A percentile compares a stretch with the other conserved stretches of the same genome.
These are phyloP conservation scores for Amauroascus niger DNA, from an alignment of 2,329 filamentous ascomycete species.

Conservation along the genomic window DNA sequence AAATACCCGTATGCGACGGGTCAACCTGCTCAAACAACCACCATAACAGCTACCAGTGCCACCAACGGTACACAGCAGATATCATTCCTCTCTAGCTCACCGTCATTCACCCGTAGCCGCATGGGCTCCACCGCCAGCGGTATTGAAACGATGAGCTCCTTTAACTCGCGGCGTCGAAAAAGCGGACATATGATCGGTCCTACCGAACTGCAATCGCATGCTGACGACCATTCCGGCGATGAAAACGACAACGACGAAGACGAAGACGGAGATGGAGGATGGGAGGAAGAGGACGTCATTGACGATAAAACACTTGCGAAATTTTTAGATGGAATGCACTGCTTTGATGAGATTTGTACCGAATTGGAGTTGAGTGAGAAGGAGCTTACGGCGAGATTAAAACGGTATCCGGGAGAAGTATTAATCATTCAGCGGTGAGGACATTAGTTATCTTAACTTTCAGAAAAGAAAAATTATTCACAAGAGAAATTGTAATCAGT, in stretches of 20 bases:
- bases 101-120: conserved; percentile 9
- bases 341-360: conserved; percentile 44
- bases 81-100: conserved; percentile 13
- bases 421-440: conserved; percentile 39
- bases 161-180: neutral
- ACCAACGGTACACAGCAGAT: conserved; percentile 7
- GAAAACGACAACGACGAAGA: conserved; percentile 10
- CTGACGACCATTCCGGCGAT: conserved; percentile 1
- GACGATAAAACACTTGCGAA: conserved; percentile 32
- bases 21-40: conserved; percentile 23
- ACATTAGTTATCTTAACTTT: neutral
- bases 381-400: conserved; percentile 37
- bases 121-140: conserved; percentile 10
- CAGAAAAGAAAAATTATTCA: neutral
- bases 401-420: conserved; percentile 37
- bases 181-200: neutral
- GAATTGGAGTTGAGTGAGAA: conserved; percentile 41
- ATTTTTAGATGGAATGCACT: conserved; percentile 42
- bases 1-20: conserved; percentile 62
- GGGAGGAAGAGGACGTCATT: conserved; percentile 20
- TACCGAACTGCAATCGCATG: neutral
- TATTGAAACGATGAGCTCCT: conserved; percentile 3
- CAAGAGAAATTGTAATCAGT: neutral
- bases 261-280: conserved; percentile 13
- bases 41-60: conserved; percentile 10